Evolutionary conservation across 768 basidiomycete species (phyloP).

Genomic region (Chlorophyllum brunneum): DNA sequence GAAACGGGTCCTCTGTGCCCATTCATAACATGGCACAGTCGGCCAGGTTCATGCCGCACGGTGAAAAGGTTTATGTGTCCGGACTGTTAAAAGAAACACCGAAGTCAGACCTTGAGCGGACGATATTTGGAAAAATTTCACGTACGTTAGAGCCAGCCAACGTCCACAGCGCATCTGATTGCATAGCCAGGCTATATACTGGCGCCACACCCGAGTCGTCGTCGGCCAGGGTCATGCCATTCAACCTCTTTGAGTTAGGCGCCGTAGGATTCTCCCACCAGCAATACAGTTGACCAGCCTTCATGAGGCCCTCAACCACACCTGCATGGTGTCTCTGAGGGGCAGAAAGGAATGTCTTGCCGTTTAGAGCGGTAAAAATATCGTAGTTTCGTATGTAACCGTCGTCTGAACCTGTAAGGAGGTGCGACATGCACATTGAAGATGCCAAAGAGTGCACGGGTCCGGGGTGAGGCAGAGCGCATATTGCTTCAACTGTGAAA

Average conservation of each 20-base stretch:
- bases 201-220: slow-evolving; percentile 59
- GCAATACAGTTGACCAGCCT: slow-evolving; percentile 77
- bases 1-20: slow-evolving; percentile 84
- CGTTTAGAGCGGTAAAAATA: slow-evolving; percentile 83
- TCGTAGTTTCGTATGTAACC: slow-evolving; percentile 94
- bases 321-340: slow-evolving; percentile 87
- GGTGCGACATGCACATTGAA: slow-evolving; percentile 82
- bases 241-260: slow-evolving; percentile 24
- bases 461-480: slow-evolving; percentile 85
- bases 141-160: slow-evolving; percentile 84
- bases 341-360: slow-evolving; percentile 81
- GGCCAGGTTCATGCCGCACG: slow-evolving; percentile 88
- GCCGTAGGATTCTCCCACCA: slow-evolving; percentile 86
- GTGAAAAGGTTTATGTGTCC: slow-evolving; percentile 95
- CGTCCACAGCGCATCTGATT: slow-evolving; percentile 91
- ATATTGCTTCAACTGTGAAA: slow-evolving; percentile 86
- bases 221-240: slow-evolving; percentile 28
- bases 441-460: slow-evolving; percentile 87
- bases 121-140: slow-evolving; percentile 16
- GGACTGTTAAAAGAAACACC: slow-evolving; percentile 38
- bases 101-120: slow-evolving; percentile 1
- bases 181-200: slow-evolving; percentile 88
- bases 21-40: slow-evolving; percentile 63
- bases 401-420: slow-evolving; percentile 90
- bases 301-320: slow-evolving; percentile 89